Evolutionary conservation across 345 rosid species (phyloP).

Genomic region (Lumnitzera racemosa): DNA sequence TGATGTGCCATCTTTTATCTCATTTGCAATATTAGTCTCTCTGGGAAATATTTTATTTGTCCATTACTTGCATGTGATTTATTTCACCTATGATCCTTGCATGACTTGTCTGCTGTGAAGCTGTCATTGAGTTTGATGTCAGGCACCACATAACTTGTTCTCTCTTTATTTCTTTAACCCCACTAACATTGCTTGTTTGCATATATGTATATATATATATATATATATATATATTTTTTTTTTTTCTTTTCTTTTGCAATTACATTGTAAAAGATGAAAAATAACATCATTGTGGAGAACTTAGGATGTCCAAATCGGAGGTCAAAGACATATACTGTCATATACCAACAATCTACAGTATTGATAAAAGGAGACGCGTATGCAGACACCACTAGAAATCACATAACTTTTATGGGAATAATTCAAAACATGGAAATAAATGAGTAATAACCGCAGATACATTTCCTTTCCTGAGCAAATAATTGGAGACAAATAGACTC

Average conservation of each 20-base stretch:
- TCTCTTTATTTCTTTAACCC: neutral
- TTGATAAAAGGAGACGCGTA: too few species aligned
- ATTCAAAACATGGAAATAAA: too few species aligned
- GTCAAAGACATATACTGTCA: neutral
- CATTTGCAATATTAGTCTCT: conserved; percentile 15
- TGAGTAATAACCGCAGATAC: too few species aligned
- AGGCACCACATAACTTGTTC: conserved; percentile 30
- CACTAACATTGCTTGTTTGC: too few species aligned
- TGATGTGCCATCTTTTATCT: conserved; percentile 18
- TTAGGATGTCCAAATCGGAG: conserved; percentile 36
- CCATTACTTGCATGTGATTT: neutral
- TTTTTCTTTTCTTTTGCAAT: conserved; percentile 2
- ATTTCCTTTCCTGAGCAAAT: too few species aligned
- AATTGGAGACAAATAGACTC: too few species aligned
- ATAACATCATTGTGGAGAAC: conserved; percentile 18
- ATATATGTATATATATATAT: too few species aligned
- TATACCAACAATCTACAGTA: too few species aligned
- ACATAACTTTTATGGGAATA: too few species aligned
- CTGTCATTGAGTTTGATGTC: conserved; percentile 50
- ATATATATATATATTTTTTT: conserved; percentile 9
- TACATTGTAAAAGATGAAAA: too few species aligned
- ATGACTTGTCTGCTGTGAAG: conserved; percentile 41
- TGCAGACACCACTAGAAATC: too few species aligned
- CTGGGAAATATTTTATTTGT: neutral
- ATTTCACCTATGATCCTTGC: conserved; percentile 20